phyloP scores from a whole-genome alignment of 345 rosid genomes.

The Lenwebbia sp. region DNA sequence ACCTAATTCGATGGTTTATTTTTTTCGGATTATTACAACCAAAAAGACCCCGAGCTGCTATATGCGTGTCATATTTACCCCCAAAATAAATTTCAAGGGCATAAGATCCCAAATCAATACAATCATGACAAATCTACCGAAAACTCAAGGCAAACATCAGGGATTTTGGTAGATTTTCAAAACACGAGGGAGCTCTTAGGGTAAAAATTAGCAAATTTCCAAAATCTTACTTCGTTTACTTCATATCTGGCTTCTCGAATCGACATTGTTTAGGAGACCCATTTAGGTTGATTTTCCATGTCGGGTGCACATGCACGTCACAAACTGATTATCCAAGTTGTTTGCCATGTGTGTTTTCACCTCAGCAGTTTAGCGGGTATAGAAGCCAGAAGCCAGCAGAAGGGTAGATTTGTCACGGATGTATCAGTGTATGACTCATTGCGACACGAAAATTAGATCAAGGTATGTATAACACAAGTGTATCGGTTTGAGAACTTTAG shows the following conservation, averaged over 20 bases:
- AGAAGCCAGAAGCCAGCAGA: rapidly evolving
- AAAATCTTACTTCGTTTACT: background rate
- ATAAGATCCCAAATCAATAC: no score
- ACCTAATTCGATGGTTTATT: no score
- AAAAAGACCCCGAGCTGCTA: background rate
- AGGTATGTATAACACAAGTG: no score
- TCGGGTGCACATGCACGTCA: background rate
- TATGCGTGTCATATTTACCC: background rate
- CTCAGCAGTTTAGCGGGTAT: background rate
- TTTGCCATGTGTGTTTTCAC: background rate
- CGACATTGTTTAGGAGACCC: background rate
- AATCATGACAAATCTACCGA: background rate
- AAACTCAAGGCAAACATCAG: background rate
- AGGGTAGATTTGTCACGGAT: background rate
- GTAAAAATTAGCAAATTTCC: background rate
- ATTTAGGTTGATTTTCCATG: background rate
- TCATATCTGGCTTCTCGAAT: background rate
- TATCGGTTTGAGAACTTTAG: no score
- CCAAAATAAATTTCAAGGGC: background rate
- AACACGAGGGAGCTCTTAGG: background rate
- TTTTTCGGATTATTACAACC: background rate
- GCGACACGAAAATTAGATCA: no score
- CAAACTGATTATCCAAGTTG: rapidly evolving
- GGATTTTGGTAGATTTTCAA: background rate
- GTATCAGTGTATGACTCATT: no score